Evolutionary conservation across 139 green algal genomes (phyloP).

Genomic region (Gonium pectorale): DNA sequence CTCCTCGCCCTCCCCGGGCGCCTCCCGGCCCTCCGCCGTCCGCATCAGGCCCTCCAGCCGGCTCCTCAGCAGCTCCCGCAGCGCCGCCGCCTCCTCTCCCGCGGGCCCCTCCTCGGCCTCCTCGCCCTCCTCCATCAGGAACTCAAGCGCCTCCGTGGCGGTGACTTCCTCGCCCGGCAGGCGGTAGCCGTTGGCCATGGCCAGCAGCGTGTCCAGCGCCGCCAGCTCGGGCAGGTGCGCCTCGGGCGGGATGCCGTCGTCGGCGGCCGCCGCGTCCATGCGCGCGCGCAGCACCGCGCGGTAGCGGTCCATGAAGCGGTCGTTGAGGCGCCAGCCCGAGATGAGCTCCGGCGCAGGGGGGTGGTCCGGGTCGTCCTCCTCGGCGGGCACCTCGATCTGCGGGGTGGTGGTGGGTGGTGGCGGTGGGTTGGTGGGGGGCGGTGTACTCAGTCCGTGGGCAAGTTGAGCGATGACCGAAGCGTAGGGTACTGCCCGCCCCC

Average conservation of each 20-base stretch:
- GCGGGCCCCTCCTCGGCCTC: neutral
- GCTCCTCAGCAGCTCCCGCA: neutral
- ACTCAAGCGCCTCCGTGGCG: neutral
- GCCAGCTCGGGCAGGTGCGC: neutral
- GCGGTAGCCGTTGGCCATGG: slow-evolving; percentile 10
- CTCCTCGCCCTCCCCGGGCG: too few relatives aligned
- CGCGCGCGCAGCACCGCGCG: neutral
- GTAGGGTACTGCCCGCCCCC: neutral
- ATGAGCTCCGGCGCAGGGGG: neutral
- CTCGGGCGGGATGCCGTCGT: neutral
- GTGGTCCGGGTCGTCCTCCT: neutral
- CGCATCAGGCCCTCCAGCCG: too few relatives aligned
- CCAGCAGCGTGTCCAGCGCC: slow-evolving; percentile 10
- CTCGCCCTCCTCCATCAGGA: neutral
- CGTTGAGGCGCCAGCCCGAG: slow-evolving; percentile 1
- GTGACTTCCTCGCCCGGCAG: neutral
- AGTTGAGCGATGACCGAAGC: neutral
- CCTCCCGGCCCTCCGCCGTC: too few relatives aligned
- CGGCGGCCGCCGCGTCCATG: neutral
- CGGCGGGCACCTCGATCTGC: neutral
- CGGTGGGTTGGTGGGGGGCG: too few relatives aligned
- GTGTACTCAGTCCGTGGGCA: too few relatives aligned
- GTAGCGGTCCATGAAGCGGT: neutral
- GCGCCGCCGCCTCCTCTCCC: neutral
- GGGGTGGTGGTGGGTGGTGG: too few relatives aligned